Conservation (phyloP, 306 rosid genomes). For the Erythrophleum fordii region DNA sequence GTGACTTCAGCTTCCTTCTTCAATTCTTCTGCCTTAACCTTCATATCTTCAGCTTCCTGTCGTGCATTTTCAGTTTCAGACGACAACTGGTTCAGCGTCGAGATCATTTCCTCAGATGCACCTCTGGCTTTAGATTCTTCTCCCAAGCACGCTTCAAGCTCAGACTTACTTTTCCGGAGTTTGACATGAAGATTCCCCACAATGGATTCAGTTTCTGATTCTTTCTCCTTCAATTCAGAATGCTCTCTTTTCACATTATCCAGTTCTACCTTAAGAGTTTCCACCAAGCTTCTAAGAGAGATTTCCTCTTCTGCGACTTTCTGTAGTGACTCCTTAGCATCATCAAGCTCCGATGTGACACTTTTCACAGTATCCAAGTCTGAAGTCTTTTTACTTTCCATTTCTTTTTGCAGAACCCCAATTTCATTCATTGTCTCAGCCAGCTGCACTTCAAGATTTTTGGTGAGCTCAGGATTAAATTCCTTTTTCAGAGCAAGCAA, state of each 20-base stretch:
- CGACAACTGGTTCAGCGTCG: slow-evolving; percentile 69
- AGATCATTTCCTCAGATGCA: slow-evolving; percentile 81
- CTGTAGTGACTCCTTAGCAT: slow-evolving; percentile 83
- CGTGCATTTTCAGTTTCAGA: slow-evolving; percentile 71
- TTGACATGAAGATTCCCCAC: slow-evolving; percentile 83
- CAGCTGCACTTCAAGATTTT: slow-evolving; percentile 69
- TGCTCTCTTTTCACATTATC: slow-evolving; percentile 91
- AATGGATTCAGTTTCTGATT: slow-evolving; percentile 84
- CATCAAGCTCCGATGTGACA: slow-evolving; percentile 84
- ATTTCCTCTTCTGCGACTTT: slow-evolving; percentile 91
- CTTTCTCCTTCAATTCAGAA: slow-evolving; percentile 78
- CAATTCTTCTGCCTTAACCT: slow-evolving; percentile 65
- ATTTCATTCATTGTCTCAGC: slow-evolving; percentile 64
- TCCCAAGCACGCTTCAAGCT: slow-evolving; percentile 73
- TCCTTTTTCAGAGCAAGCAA: slow-evolving; percentile 62
- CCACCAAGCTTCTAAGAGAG: slow-evolving; percentile 72
- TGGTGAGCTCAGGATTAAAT: slow-evolving; percentile 65
- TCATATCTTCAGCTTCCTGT: slow-evolving; percentile 81
- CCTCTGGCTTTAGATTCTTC: slow-evolving; percentile 83
- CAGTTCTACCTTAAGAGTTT: slow-evolving; percentile 77
- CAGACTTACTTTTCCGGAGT: slow-evolving; percentile 75
- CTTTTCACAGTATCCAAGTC: slow-evolving; percentile 77
- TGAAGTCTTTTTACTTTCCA: slow-evolving; percentile 71
- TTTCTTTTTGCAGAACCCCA: slow-evolving; percentile 70
- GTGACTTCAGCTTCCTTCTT: slow-evolving; percentile 79